Conservation (phyloP, 2,329 filamentous ascomycete species). For the Botrytis sinoallii region DNA sequence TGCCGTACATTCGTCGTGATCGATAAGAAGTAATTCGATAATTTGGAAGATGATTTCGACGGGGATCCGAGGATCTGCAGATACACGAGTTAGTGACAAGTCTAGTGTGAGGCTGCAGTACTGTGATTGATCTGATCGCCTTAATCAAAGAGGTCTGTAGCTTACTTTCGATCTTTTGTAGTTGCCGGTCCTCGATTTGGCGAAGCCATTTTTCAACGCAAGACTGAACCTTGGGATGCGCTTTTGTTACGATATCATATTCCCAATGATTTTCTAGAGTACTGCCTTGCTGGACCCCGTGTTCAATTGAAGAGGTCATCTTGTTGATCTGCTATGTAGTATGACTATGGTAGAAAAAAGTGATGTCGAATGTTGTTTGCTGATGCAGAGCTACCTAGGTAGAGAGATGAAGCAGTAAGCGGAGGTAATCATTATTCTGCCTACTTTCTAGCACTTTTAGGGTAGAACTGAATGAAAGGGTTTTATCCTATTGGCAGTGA, state of each 20-base stretch:
- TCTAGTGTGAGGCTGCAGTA: background rate
- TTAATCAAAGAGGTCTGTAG: background rate
- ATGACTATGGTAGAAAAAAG: no score
- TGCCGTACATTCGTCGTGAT: background rate
- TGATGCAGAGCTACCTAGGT: background rate
- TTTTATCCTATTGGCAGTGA: no score
- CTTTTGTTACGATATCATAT: background rate
- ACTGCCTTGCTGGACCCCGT: fast-evolving
- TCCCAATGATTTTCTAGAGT: background rate
- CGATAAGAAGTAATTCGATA: background rate
- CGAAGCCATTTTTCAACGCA: background rate
- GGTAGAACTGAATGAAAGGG: background rate
- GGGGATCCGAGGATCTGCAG: background rate
- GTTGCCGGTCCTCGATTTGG: background rate
- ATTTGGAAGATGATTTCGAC: background rate
- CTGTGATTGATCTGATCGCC: background rate
- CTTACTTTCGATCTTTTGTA: background rate
- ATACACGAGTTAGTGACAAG: background rate
- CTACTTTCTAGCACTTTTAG: background rate
- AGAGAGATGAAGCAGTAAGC: background rate
- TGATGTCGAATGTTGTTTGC: background rate
- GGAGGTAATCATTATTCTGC: background rate
- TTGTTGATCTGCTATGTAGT: background rate
- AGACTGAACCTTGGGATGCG: background rate
- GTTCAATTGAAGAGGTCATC: background rate